Evolutionary conservation across 441 rosid species (phyloP), one percentile per base, ranked within the genome.

Genomic region (Mallotus repandus): DNA sequence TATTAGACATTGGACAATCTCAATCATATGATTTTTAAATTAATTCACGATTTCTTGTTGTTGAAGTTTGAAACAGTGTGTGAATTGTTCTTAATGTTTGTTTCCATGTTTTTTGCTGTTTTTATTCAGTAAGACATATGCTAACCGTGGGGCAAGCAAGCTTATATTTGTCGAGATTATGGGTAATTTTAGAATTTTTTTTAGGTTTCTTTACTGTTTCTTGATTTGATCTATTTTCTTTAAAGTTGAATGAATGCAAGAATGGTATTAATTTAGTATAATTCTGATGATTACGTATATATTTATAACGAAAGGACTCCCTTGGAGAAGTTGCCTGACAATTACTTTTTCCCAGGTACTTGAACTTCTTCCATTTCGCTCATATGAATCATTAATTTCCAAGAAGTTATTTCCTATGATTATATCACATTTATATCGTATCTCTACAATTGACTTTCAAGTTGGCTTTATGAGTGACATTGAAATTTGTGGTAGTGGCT

Each of bases 141-240:
- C 67, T 95, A 70, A 83, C 72, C 65, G 93, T 92, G 79, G 98
- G 99, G 76, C 82, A 86, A 79, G 80, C 91, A 92, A 82, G 83
- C 97, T 58, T 92, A 92, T 72, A 92, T 94, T 54, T 94, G 98
- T 78, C 91, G 98, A 22, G 99, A 94, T 72, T 94, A 97, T 85
- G 99, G 98, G 97, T 89, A 75, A 32, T 32, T 64, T 56, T 49
- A 18, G 59, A 14, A 29, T 67, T 32, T 13, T 5, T n/a, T n/a
- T n/a, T 16, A 6, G 43, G 1, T 18, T 22, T 55, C n/a, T n/a
- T n/a, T n/a, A n/a, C n/a, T n/a, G n/a, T n/a, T n/a, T n/a, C 15
- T 8, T 45, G 16, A n/a, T 8, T 16, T 32, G 41, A 48, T 5
- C 66, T 54, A 32, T 38, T 2, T 22, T 60, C 19, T 58, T 11